phyloP scores from a whole-genome alignment of 2,329 filamentous ascomycete genomes.

The Pseudofabraea citricarpa region DNA sequence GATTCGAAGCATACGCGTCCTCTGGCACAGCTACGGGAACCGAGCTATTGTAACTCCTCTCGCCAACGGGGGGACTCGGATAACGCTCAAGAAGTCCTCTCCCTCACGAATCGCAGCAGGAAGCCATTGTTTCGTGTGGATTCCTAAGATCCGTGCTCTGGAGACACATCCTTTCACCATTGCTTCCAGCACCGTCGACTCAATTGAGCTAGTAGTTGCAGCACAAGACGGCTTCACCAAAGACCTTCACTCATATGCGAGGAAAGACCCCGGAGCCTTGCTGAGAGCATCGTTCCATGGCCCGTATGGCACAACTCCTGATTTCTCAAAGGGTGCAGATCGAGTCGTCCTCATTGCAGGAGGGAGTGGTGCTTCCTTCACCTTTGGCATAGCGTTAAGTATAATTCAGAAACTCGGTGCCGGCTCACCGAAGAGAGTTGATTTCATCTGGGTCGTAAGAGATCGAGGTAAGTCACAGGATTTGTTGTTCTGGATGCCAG shows the following conservation, averaged over 20 bases:
- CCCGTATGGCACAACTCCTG: slow-evolving; percentile 49
- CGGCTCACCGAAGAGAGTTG: slow-evolving; percentile 33
- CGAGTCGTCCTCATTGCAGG: slow-evolving; percentile 52
- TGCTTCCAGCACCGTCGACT: slow-evolving; percentile 34
- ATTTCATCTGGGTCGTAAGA: slow-evolving; percentile 43
- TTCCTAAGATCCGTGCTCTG: slow-evolving; percentile 48
- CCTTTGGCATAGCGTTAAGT: slow-evolving; percentile 41
- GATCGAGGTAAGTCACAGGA: slow-evolving; percentile 32
- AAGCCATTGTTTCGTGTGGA: slow-evolving; percentile 58
- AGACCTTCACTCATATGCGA: slow-evolving; percentile 46
- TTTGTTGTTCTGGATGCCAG: slow-evolving; percentile 1
- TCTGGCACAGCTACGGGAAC: slow-evolving; percentile 43
- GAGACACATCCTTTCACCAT: slow-evolving; percentile 62
- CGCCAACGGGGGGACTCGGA: slow-evolving; percentile 45
- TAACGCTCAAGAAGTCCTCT: slow-evolving; percentile 44
- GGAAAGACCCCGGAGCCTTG: slow-evolving; percentile 38
- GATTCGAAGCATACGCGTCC: slow-evolving; percentile 39
- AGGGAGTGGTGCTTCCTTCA: slow-evolving; percentile 55
- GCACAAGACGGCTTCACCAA: slow-evolving; percentile 53
- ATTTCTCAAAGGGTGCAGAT: slow-evolving; percentile 42
- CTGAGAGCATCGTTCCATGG: slow-evolving; percentile 50
- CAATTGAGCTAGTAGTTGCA: slow-evolving; percentile 49
- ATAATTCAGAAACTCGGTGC: slow-evolving; percentile 34
- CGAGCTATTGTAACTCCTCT: slow-evolving; percentile 46
- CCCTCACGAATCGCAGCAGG: slow-evolving; percentile 39